Conservation (phyloP, 2,329 filamentous ascomycete genomes). For the Dactylellina leptospora region DNA sequence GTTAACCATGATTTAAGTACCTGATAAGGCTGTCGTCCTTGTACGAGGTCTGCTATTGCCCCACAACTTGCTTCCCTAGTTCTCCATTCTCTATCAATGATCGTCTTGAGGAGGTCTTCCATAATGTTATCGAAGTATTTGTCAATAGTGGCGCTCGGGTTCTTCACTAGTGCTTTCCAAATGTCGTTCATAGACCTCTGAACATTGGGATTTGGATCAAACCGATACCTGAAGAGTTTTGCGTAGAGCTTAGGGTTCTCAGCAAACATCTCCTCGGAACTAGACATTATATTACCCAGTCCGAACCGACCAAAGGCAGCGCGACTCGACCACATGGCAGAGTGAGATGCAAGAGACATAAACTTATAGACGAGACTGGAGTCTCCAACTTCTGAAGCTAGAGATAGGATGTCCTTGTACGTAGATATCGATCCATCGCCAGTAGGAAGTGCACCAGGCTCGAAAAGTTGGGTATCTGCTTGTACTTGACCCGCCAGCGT, state of each 20-base stretch:
- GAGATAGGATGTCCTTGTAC: conserved; percentile 94
- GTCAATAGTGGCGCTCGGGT: conserved; percentile 78
- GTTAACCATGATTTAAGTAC: conserved; percentile 60
- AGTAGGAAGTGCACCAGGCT: conserved; percentile 86
- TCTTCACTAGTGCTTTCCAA: conserved; percentile 94
- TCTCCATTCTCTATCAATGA: conserved; percentile 91
- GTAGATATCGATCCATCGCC: conserved; percentile 90
- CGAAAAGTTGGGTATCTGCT: conserved; percentile 90
- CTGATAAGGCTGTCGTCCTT: conserved; percentile 69
- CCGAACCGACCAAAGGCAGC: conserved; percentile 95
- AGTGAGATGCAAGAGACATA: conserved; percentile 95
- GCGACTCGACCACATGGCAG: conserved; percentile 95
- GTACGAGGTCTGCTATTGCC: conserved; percentile 85
- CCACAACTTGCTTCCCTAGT: conserved; percentile 90
- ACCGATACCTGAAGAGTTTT: conserved; percentile 91
- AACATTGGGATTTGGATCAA: conserved; percentile 93
- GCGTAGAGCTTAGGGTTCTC: conserved; percentile 94
- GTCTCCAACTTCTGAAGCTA: conserved; percentile 96
- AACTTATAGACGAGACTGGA: conserved; percentile 97
- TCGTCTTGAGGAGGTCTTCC: conserved; percentile 82
- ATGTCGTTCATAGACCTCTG: conserved; percentile 97
- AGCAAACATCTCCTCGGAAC: conserved; percentile 74
- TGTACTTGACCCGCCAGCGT: conserved; percentile 80
- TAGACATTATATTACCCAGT: conserved; percentile 87
- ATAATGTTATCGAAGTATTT: conserved; percentile 88